Evolutionary conservation across 306 rosid genomes (phyloP).

Genomic region (Rubus idaeus): DNA sequence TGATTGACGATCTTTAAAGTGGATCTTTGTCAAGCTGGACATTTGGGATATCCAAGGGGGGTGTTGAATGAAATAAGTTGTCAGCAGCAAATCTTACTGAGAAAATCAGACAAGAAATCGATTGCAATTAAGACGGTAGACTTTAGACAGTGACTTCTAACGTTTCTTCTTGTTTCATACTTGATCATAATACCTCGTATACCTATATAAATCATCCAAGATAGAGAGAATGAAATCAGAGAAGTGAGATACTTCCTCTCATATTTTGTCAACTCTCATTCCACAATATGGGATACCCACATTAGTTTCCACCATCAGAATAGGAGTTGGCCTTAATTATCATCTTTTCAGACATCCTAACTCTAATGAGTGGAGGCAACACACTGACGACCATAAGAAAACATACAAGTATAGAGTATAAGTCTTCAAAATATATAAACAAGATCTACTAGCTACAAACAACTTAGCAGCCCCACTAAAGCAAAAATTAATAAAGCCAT

Average conservation of each 20-base stretch:
- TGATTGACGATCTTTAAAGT: background rate
- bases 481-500: background rate
- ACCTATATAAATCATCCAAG: background rate
- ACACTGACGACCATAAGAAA: background rate
- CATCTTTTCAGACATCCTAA: background rate
- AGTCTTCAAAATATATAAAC: background rate
- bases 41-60: background rate
- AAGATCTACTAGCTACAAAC: background rate
- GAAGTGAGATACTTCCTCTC: background rate
- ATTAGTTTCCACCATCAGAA: background rate
- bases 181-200: background rate
- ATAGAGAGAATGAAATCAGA: background rate
- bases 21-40: background rate
- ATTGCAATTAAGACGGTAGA: background rate
- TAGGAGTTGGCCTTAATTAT: background rate
- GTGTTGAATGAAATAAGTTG: too few relatives aligned
- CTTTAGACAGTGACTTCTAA: background rate
- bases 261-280: background rate
- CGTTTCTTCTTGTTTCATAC: too few relatives aligned
- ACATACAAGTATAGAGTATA: background rate
- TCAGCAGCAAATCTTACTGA: too few relatives aligned
- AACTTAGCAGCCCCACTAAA: background rate
- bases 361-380: conserved; percentile 6
- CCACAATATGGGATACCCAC: background rate
- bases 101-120: background rate